Conservation (phyloP, 2,329 filamentous ascomycete genomes). For the Paecilomyces sp. region DNA sequence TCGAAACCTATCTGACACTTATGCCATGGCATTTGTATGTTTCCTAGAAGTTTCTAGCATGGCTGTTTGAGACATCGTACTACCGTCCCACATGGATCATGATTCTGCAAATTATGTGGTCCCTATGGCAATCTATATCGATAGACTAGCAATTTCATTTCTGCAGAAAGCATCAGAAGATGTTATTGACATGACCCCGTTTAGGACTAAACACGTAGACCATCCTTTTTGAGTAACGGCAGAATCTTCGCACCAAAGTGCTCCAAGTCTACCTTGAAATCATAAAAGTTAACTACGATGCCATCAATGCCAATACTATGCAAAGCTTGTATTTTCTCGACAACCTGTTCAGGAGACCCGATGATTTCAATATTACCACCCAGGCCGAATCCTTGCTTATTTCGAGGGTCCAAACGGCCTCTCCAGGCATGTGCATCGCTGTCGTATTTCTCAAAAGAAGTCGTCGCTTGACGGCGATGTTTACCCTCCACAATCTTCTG, state of each 20-base stretch:
- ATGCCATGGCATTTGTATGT: too few relatives aligned
- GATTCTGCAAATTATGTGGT: too few relatives aligned
- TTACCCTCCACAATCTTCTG: constrained; percentile 9
- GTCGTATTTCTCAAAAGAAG: neutral
- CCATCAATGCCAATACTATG: constrained; percentile 15
- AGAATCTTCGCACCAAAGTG: constrained; percentile 14
- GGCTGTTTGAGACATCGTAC: too few relatives aligned
- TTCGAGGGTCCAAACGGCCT: constrained; percentile 8
- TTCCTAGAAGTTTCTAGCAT: too few relatives aligned
- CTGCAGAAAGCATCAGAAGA: too few relatives aligned
- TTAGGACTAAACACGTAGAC: neutral
- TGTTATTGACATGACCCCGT: too few relatives aligned
- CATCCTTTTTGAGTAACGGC: constrained; percentile 9
- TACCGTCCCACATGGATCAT: too few relatives aligned
- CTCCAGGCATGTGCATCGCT: constrained; percentile 18
- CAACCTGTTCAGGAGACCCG: constrained; percentile 12
- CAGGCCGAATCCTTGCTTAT: constrained; percentile 11
- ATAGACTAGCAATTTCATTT: too few relatives aligned
- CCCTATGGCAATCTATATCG: too few relatives aligned
- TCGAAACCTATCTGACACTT: too few relatives aligned
- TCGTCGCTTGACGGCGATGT: neutral
- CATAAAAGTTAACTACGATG: constrained; percentile 14
- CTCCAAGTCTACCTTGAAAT: constrained; percentile 12
- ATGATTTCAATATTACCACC: constrained; percentile 16
- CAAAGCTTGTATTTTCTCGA: constrained; percentile 12